phyloP scores from a whole-genome alignment of 176 grass and related monocot species.

The Phoenix roebelenii region DNA sequence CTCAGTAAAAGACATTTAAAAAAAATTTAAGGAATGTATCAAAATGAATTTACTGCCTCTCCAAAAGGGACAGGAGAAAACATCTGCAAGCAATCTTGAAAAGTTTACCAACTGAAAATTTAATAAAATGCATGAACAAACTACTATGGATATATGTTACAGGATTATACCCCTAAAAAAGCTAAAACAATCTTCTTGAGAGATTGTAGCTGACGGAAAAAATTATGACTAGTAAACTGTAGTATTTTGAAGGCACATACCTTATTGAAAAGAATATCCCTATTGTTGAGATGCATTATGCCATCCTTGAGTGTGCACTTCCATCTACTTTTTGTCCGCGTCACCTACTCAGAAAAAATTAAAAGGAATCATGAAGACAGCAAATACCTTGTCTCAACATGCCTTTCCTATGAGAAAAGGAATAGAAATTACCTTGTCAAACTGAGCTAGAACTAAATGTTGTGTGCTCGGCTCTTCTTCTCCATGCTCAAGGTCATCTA shows the following conservation, averaged over 20 bases:
- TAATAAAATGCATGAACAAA: no score
- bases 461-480: slow-evolving; percentile 34
- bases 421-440: slow-evolving; percentile 32
- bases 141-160: no score
- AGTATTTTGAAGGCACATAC: neutral
- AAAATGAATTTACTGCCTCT: no score
- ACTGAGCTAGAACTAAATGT: slow-evolving; percentile 38
- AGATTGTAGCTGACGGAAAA: no score
- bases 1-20: no score
- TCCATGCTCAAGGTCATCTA: slow-evolving; percentile 27
- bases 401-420: neutral
- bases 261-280: slow-evolving; percentile 55
- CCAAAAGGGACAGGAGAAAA: no score
- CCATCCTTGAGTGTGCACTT: slow-evolving; percentile 50
- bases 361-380: neutral
- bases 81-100: no score
- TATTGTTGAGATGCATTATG: slow-evolving; percentile 44
- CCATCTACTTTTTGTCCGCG: slow-evolving; percentile 47
- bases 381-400: neutral
- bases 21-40: no score
- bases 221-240: no score
- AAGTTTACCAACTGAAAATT: no score
- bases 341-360: slow-evolving; percentile 23
- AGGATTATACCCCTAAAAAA: no score
- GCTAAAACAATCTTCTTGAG: no score